Conservation (phyloP, 768 basidiomycete genomes). For the Suillus brevipes region DNA sequence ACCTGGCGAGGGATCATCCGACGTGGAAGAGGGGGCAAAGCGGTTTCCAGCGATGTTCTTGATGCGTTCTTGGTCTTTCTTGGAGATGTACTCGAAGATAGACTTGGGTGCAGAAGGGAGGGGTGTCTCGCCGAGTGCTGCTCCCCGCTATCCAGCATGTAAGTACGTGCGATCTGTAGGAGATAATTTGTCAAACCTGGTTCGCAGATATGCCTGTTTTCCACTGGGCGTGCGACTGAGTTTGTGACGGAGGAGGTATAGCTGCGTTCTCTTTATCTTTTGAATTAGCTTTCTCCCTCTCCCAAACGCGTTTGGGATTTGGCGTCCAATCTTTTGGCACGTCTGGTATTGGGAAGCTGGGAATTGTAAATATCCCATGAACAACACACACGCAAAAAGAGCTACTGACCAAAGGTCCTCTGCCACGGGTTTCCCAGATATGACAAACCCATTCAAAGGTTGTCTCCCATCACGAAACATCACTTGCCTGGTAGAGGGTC, state of each 20-base stretch:
- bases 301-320: conserved; percentile 79
- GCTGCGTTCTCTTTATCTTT: conserved; percentile 47
- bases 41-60: conserved; percentile 50
- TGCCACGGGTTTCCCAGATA: conserved; percentile 64
- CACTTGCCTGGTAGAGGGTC: conserved; percentile 7
- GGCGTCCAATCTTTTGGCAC: conserved; percentile 86
- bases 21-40: conserved; percentile 23
- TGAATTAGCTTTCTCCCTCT: conserved; percentile 38
- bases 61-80: conserved; percentile 87
- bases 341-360: conserved; percentile 82
- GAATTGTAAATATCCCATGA: conserved; percentile 1
- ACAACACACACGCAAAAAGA: background rate
- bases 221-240: conserved; percentile 50
- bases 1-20: conserved; percentile 28
- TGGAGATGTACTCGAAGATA: conserved; percentile 92
- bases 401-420: conserved; percentile 66
- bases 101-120: conserved; percentile 72
- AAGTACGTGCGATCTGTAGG: background rate
- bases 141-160: conserved; percentile 64
- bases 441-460: conserved; percentile 73
- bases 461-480: conserved; percentile 75
- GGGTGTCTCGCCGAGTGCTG: conserved; percentile 78
- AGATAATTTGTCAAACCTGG: conserved; percentile 49
- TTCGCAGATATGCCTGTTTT: conserved; percentile 65
- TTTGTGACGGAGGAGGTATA: conserved; percentile 23